Evolutionary conservation across 129 eudicot species (phyloP).

Genomic region (Flaveria sonorensis): DNA sequence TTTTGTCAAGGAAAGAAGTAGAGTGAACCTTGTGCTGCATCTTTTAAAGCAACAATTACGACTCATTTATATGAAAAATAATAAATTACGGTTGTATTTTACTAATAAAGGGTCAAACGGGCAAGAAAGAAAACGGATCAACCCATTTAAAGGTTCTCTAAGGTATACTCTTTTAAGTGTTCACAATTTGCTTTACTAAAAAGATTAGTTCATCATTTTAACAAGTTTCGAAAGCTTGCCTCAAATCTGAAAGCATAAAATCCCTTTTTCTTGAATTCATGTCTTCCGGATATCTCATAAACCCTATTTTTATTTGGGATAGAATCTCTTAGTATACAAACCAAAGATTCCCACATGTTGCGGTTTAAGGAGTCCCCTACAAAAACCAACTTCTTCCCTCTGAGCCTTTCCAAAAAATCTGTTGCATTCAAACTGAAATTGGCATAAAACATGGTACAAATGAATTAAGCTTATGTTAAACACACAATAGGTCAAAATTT

Average conservation of each 20-base stretch:
- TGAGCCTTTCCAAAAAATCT: conserved; percentile 85
- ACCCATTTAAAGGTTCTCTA: neutral
- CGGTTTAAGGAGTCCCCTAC: conserved; percentile 95
- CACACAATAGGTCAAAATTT: neutral
- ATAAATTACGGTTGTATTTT: neutral
- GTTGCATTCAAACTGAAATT: conserved; percentile 68
- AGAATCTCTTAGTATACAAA: conserved; percentile 77
- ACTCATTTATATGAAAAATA: neutral
- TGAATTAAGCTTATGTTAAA: neutral
- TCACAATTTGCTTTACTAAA: neutral
- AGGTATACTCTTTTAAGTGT: neutral
- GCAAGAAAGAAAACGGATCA: too few species aligned
- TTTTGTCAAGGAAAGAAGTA: neutral
- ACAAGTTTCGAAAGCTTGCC: conserved; percentile 53
- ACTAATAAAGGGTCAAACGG: neutral
- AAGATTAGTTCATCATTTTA: neutral
- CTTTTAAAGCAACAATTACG: neutral
- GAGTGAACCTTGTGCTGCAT: neutral
- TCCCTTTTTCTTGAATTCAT: conserved; percentile 85
- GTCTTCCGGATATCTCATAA: conserved; percentile 75
- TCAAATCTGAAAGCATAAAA: conserved; percentile 88
- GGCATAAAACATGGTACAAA: neutral
- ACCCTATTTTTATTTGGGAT: conserved; percentile 59
- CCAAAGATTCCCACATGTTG: conserved; percentile 99
- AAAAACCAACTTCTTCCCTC: conserved; percentile 80